Percentiles rank a stretch among this genome's conserved stretches.
Conservation (phyloP, 352 stramenopile genomes). For the Bremia lactucae region DNA sequence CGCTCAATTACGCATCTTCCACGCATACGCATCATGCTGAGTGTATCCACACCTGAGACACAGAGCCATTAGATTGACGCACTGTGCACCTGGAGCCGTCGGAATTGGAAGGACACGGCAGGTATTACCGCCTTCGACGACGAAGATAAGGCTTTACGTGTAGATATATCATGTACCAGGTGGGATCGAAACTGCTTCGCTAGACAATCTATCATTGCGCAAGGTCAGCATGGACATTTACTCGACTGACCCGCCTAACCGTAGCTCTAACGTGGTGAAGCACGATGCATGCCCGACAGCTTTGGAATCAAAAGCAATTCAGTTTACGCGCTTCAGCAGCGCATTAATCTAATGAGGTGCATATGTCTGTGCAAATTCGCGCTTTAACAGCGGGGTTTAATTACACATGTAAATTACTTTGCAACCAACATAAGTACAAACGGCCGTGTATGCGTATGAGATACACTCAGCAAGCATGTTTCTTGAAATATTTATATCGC, state of each 20-base stretch:
- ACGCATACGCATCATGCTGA: no score
- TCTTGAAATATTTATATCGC: no score
- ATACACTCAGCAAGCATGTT: no score
- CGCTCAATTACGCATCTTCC: constrained; percentile 55
- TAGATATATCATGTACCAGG: constrained; percentile 54
- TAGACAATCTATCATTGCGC: constrained; percentile 36
- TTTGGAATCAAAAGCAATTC: constrained; percentile 10
- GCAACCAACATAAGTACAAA: no score
- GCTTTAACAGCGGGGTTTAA: no score
- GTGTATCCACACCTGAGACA: constrained; percentile 29
- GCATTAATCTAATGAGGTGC: constrained; percentile 22
- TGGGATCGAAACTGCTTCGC: constrained; percentile 53
- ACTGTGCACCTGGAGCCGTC: constrained; percentile 59
- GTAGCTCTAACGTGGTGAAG: constrained; percentile 5
- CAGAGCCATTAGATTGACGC: constrained; percentile 49
- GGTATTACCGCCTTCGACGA: constrained; percentile 46
- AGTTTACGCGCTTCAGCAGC: constrained; percentile 24
- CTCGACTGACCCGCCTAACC: constrained; percentile 6
- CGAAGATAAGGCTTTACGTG: no score
- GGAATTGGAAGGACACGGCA: constrained; percentile 62
- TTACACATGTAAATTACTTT: no score
- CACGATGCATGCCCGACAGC: no score
- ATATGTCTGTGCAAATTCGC: constrained; percentile 24
- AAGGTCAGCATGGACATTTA: constrained; percentile 23
- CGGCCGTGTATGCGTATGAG: no score